phyloP scores from a whole-genome alignment of 768 basidiomycete genomes.

The Amanita subjunquillea region DNA sequence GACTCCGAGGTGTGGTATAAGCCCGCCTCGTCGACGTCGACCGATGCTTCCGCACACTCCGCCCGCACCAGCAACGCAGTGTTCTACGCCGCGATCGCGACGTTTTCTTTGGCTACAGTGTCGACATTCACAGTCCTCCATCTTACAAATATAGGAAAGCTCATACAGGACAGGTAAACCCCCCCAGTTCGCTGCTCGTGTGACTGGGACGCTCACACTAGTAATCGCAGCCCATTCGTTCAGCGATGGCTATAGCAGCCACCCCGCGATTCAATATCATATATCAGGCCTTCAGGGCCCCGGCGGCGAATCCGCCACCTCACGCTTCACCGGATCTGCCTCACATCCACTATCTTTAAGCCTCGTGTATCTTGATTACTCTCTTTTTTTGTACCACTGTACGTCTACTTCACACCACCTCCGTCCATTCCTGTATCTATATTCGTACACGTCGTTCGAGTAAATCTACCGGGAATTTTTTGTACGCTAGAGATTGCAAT shows the following conservation, averaged over 20 bases:
- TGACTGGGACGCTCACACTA: not conserved
- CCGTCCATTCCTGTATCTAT: not conserved
- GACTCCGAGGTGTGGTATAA: constrained; percentile 28
- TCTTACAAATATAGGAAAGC: constrained; percentile 17
- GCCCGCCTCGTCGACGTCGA: constrained; percentile 4
- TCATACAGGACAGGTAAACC: constrained; percentile 19
- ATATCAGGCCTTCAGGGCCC: not conserved
- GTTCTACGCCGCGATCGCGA: constrained; percentile 20
- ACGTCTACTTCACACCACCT: not conserved
- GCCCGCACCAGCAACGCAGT: constrained; percentile 6
- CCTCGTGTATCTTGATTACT: constrained; percentile 1
- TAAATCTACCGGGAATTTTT: not conserved
- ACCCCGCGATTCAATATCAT: not conserved
- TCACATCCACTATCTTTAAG: not conserved
- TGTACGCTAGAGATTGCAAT: constrained; percentile 4
- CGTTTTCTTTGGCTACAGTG: constrained; percentile 20
- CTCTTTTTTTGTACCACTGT: not conserved
- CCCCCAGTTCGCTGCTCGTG: not conserved
- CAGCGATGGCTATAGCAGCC: constrained; percentile 8
- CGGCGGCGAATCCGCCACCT: not conserved
- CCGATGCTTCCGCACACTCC: not conserved
- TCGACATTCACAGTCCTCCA: constrained; percentile 23
- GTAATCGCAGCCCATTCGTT: constrained; percentile 4
- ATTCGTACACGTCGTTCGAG: not conserved
- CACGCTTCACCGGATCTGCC: not conserved